Conservation (phyloP, 352 stramenopile genomes). For the Blastocystis hominis region DNA sequence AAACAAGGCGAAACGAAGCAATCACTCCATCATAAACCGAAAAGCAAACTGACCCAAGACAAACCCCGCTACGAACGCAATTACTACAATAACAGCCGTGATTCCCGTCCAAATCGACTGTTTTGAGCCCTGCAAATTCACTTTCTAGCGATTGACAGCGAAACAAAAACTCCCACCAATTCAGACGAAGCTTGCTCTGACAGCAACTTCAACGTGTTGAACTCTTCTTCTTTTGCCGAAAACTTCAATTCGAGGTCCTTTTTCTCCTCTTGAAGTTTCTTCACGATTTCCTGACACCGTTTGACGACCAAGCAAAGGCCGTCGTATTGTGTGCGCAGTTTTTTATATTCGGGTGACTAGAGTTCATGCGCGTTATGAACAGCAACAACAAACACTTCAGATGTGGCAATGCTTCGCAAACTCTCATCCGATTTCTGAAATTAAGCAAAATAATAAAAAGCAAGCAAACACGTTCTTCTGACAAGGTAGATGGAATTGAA, state of each 20-base stretch:
- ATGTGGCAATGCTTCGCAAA: neutral
- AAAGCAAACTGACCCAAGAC: conserved; percentile 8
- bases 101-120: neutral
- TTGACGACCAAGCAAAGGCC: conserved; percentile 31
- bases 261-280: conserved; percentile 32
- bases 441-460: neutral
- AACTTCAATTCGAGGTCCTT: conserved; percentile 18
- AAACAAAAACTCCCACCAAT: too few relatives aligned
- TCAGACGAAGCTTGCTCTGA: neutral
- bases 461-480: neutral
- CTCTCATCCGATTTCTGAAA: conserved; percentile 41
- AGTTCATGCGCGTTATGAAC: neutral
- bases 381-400: neutral
- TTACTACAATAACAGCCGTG: neutral
- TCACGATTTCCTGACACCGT: conserved; percentile 11
- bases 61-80: conserved; percentile 27
- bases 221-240: neutral
- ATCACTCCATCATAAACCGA: neutral
- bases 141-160: neutral
- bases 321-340: conserved; percentile 33
- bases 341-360: conserved; percentile 27
- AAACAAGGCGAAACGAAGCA: conserved; percentile 20
- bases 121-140: neutral
- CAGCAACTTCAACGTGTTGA: neutral
- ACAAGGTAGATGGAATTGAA: neutral